A percentile compares a stretch with the other conserved stretches of the same genome.
Evolutionary conservation across 1,284 basidiomycete species (phyloP).

Genomic region (Lentinus polychrous): DNA sequence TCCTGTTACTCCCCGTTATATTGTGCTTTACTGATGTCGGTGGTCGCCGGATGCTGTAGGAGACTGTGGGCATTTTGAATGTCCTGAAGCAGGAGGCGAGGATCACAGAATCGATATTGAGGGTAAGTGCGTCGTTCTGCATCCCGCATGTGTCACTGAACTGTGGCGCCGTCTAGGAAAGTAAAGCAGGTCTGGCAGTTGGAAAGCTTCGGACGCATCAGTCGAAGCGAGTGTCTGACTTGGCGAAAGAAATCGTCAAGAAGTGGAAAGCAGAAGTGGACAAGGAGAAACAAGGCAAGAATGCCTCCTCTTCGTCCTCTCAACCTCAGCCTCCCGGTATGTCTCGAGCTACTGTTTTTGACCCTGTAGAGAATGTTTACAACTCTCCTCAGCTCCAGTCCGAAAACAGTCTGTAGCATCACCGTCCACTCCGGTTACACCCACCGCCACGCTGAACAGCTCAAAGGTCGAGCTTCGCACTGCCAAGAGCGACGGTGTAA

Average conservation of each 20-base stretch:
- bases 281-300: conserved; percentile 52
- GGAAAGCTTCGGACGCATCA: conserved; percentile 82
- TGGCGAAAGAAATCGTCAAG: conserved; percentile 91
- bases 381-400: conserved; percentile 12
- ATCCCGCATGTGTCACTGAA: conserved; percentile 2
- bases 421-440: conserved; percentile 35
- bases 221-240: conserved; percentile 67
- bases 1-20: conserved; percentile 31
- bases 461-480: conserved; percentile 43
- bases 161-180: conserved; percentile 49
- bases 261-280: conserved; percentile 88
- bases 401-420: conserved; percentile 22
- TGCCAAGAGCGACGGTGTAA: conserved; percentile 64
- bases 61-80: conserved; percentile 63
- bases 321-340: conserved; percentile 29
- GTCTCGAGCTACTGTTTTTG: conserved; percentile 4
- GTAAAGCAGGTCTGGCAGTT: conserved; percentile 87
- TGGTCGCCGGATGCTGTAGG: conserved; percentile 38
- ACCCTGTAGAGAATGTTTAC: background rate
- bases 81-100: conserved; percentile 73
- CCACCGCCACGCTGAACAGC: conserved; percentile 18
- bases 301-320: conserved; percentile 4
- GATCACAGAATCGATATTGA: conserved; percentile 82
- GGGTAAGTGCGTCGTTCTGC: conserved; percentile 48
- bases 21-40: conserved; percentile 24